A percentile compares a stretch with the other conserved stretches of the same genome.
Evolutionary conservation across 805 yeast genomes (phyloP).

Genomic region (Metschnikowia vanudenii): DNA sequence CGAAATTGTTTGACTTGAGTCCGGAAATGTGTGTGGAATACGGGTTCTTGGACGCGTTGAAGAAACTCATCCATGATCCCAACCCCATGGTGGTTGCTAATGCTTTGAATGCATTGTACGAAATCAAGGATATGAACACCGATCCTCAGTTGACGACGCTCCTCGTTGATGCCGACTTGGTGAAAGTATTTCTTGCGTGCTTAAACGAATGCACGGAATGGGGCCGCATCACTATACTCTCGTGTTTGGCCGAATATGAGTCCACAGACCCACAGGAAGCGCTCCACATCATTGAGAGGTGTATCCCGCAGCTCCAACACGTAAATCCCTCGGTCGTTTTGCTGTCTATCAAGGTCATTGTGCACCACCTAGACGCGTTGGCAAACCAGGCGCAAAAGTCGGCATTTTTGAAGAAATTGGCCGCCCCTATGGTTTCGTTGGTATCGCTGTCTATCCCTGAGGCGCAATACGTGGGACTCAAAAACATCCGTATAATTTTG

Average conservation of each 20-base stretch:
- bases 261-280: slow-evolving; percentile 64
- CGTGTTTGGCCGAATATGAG: slow-evolving; percentile 72
- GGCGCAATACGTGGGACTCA: slow-evolving; percentile 88
- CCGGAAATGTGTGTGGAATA: slow-evolving; percentile 79
- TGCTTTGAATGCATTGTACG: slow-evolving; percentile 81
- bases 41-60: slow-evolving; percentile 73
- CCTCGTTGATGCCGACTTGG: slow-evolving; percentile 39
- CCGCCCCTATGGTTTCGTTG: slow-evolving; percentile 84
- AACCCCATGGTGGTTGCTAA: slow-evolving; percentile 98
- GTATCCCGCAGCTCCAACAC: slow-evolving; percentile 93
- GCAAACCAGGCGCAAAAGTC: slow-evolving; percentile 35
- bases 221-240: slow-evolving; percentile 91
- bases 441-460: slow-evolving; percentile 84
- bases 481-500: slow-evolving; percentile 83
- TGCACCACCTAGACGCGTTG: slow-evolving; percentile 61
- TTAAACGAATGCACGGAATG: slow-evolving; percentile 98
- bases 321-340: slow-evolving; percentile 94
- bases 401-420: slow-evolving; percentile 60
- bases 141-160: slow-evolving; percentile 40
- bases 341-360: slow-evolving; percentile 75
- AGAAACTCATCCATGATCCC: slow-evolving; percentile 71
- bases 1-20: slow-evolving; percentile 85
- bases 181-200: slow-evolving; percentile 70
- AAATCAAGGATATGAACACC: slow-evolving; percentile 70
- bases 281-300: slow-evolving; percentile 81